Conservation (phyloP, 495 filamentous ascomycete species). For the Penicillium herquei region DNA sequence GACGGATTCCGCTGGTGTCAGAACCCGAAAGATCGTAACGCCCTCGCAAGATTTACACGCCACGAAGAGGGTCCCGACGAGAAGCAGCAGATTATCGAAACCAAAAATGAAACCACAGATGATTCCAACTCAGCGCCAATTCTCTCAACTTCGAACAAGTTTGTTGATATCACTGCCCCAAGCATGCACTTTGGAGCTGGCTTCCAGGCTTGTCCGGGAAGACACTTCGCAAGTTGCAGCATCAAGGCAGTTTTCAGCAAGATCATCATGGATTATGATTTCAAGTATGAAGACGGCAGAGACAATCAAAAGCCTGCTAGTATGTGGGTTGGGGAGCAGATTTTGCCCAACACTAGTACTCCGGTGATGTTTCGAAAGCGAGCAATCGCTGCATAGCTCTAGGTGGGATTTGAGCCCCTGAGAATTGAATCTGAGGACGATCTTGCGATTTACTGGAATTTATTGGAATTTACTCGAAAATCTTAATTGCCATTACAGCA, state of each 20-base stretch:
- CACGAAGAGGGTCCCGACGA: neutral
- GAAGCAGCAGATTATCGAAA: neutral
- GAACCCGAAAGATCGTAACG: constrained; percentile 17
- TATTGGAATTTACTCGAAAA: too few species aligned
- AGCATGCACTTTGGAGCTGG: constrained; percentile 39
- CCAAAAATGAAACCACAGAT: neutral
- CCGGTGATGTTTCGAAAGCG: constrained; percentile 29
- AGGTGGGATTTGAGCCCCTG: too few species aligned
- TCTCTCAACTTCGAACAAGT: constrained; percentile 13
- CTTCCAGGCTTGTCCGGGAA: constrained; percentile 49
- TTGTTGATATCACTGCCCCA: constrained; percentile 20
- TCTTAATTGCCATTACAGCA: too few species aligned
- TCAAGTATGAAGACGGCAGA: constrained; percentile 31
- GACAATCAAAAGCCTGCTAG: constrained; percentile 24
- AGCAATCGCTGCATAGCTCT: constrained; percentile 1
- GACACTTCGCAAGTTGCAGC: constrained; percentile 54
- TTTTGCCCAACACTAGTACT: constrained; percentile 26
- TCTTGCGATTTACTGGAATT: too few species aligned
- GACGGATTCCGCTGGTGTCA: constrained; percentile 39
- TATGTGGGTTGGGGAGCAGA: constrained; percentile 30
- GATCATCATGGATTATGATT: constrained; percentile 53
- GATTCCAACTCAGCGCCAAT: neutral
- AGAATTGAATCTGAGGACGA: too few species aligned
- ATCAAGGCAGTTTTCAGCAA: constrained; percentile 57
- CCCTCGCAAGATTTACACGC: neutral